These are phyloP conservation scores for Tricholomella constricta DNA, from an alignment of 768 basidiomycete genomes.

Conservation along the genomic window DNA sequence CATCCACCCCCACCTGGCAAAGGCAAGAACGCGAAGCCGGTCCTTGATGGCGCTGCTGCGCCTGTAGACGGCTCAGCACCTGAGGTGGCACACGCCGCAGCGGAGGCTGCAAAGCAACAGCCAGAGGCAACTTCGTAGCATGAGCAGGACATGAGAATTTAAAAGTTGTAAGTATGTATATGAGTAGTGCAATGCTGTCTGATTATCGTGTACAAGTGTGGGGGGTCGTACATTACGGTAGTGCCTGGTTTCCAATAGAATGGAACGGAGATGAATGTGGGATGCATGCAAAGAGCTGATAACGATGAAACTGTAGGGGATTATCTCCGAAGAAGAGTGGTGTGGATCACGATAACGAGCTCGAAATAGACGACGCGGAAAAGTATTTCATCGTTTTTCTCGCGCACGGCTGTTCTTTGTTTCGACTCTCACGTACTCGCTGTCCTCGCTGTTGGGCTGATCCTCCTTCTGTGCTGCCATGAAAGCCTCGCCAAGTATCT, in stretches of 20 bases:
- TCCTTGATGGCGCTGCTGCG: neutral
- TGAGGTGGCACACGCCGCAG: constrained; percentile 7
- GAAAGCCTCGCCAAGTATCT: constrained; percentile 84
- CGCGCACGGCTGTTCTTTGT: constrained; percentile 62
- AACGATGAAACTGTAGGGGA: neutral
- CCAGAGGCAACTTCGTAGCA: constrained; percentile 8
- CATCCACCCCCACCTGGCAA: constrained; percentile 83
- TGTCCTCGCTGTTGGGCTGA: constrained; percentile 52
- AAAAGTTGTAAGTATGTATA: neutral
- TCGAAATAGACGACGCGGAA: too few species aligned
- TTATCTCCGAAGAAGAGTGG: neutral
- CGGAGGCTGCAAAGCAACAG: constrained; percentile 3
- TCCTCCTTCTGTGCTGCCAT: constrained; percentile 67
- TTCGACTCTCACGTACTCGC: constrained; percentile 83
- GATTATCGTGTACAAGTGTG: constrained; percentile 15
- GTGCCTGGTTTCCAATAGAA: neutral
- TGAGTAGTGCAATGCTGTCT: constrained; percentile 5
- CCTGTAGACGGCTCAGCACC: constrained; percentile 3
- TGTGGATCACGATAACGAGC: neutral
- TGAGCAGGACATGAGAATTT: neutral
- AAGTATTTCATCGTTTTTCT: constrained; percentile 23
- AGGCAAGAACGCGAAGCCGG: constrained; percentile 53
- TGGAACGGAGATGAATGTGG: constrained; percentile 1
- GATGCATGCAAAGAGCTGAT: neutral
- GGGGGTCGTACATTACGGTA: constrained; percentile 6